Base-by-base conservation (phyloP, 2,329 filamentous ascomycete genomes). In the Stylonectria norvegica region DNA sequence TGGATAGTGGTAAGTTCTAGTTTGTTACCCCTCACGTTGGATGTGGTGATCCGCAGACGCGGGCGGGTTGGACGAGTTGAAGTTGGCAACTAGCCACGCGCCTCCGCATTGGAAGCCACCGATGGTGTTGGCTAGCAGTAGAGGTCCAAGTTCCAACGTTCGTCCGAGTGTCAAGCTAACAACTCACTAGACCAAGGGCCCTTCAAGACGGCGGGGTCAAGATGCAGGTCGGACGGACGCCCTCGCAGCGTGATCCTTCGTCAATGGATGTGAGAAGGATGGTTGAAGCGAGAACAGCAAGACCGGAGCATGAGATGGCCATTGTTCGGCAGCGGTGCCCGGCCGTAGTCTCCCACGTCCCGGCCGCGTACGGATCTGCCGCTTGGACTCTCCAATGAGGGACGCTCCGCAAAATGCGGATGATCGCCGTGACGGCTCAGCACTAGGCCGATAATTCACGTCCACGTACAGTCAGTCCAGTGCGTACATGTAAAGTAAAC, bases 341-440 rank as follows among this genome's bases (percentile, higher is more conserved):
- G n/a, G n/a, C n/a, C n/a, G n/a, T n/a, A n/a, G n/a, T n/a, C n/a
- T n/a, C n/a, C 25, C 25, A n/a, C 10, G 25, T 14, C 25, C 15
- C 25, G 25, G 12, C 22, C 22, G 22, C 22, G 22, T 12, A 25
- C 22, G 22, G 22, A 25, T 25, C 22, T 25, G 22, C 22, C 12
- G 22, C 12, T 25, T 12, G 22, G 8, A 8, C 22, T 7, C 22
- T 25, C 8, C 22, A 7, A 12, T 25, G 8, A n/a, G n/a, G n/a
- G 17, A 6, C 14, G 5, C 14, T 33, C 42, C 39, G 47, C 48
- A 53, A 43, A 51, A 27, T 27, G 36, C 47, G 43, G 48, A 51
- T 49, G 43, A 53, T 53, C 45, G 45, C 41, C 45, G 39, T 37
- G 43, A 52, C 14, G 27, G 14, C 27, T 15, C 27, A 10, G 27